A percentile compares a stretch with the other conserved stretches of the same genome.
Evolutionary conservation across 768 basidiomycete species (phyloP).

Genomic region (Xerocomellus intermedius): DNA sequence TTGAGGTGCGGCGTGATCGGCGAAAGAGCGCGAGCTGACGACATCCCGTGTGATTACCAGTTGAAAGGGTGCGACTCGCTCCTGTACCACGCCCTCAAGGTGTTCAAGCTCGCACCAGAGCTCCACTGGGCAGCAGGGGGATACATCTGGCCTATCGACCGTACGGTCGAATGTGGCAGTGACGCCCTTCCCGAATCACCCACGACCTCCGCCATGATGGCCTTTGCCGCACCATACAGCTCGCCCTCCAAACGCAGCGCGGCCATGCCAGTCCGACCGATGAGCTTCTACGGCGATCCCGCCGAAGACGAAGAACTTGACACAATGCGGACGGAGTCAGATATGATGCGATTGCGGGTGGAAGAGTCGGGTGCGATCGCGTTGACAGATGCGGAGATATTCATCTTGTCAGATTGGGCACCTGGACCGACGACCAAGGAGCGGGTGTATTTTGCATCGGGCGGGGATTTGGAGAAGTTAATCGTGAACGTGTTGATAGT

Average conservation of each 20-base stretch:
- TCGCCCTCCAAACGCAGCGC: slow-evolving; percentile 25
- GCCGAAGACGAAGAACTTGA: slow-evolving; percentile 38
- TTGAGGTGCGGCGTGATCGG: slow-evolving; percentile 10
- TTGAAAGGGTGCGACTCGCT: slow-evolving; percentile 76
- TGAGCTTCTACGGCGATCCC: slow-evolving; percentile 43
- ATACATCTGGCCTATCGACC: slow-evolving; percentile 76
- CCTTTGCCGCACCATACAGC: slow-evolving; percentile 21
- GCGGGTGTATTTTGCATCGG: slow-evolving; percentile 65
- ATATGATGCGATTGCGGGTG: slow-evolving; percentile 51
- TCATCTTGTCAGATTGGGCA: slow-evolving; percentile 54
- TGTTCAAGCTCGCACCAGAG: slow-evolving; percentile 71
- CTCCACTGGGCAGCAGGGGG: slow-evolving; percentile 83
- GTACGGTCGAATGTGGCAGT: slow-evolving; percentile 59
- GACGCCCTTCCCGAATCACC: slow-evolving; percentile 37
- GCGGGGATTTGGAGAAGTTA: slow-evolving; percentile 67
- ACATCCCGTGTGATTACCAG: slow-evolving; percentile 35
- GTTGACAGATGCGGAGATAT: slow-evolving; percentile 60
- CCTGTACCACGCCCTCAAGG: slow-evolving; percentile 72
- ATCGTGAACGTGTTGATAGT: slow-evolving; percentile 76
- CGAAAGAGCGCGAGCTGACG: slow-evolving; percentile 14
- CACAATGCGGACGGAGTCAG: slow-evolving; percentile 27
- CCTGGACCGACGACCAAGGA: slow-evolving; percentile 55
- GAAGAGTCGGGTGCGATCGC: slow-evolving; percentile 68
- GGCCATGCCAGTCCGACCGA: slow-evolving; percentile 39
- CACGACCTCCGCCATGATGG: slow-evolving; percentile 20